Evolutionary conservation across 2,329 filamentous ascomycete species (phyloP), one percentile per base, ranked within the genome.

Genomic region (Botrytis paeoniae): DNA sequence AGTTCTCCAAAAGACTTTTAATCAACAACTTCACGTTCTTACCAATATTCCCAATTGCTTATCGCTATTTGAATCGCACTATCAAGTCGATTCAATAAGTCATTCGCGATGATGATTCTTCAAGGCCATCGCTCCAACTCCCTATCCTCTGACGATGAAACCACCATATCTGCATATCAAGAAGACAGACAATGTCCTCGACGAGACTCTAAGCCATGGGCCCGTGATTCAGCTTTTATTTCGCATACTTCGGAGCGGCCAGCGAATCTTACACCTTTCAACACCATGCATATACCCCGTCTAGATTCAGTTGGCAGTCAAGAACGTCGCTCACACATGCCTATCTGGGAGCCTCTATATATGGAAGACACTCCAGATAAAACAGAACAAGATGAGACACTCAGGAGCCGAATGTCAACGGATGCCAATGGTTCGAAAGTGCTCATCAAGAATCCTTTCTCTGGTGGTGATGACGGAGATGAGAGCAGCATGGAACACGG

Each of bases 251-350:
- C 51, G 4, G 16, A 43, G 4, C 48, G 65, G 22, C 35, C 32
- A 32, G 35, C 65, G 0, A 69, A 69, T 25, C 65, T 41, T 4
- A 69, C 65, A 18, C 65, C 65, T 41, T 69, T 69, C 45, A 69
- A 69, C 7, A 69, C 65, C n/a, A 69, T 69, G 65, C 51, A 57
- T 32, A 69, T 69, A 37, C 65, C 65, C 54, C 65, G 65, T 25
- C n/a, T 69, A 25, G 48, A 69, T 32, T 69, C 65, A 25, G 14
- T 20, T 25, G 51, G 48, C 37, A 57, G 65, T 29, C 65, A 57
- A 57, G 65, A 69, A 25, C 65, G 37, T 32, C 65, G 48, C 48
- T 57, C 48, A 32, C 65, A 69, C 6, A 59, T 69, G 4, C 65
- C 65, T 35, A 69, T 43, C 12, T 69, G 65, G 65, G 65, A 69